phyloP scores from a whole-genome alignment of 2,329 filamentous ascomycete species.

The Colletotrichum tabaci region DNA sequence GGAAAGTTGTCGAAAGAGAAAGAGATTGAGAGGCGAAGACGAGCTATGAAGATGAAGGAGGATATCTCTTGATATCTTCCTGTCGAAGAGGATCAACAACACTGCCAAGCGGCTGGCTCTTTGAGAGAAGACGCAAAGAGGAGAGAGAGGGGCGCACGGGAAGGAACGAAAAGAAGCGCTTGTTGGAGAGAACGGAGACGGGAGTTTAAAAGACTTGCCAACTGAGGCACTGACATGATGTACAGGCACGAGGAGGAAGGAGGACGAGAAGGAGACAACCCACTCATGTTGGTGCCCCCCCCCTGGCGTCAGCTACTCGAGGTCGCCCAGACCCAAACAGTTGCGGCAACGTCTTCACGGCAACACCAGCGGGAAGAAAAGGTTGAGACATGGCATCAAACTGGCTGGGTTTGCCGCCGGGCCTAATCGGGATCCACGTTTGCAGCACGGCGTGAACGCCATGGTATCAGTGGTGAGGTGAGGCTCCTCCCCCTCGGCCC shows the following conservation, averaged over 20 bases:
- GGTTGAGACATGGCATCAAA: conserved; percentile 40
- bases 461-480: conserved; percentile 27
- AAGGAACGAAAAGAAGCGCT: conserved; percentile 5
- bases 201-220: conserved; percentile 40
- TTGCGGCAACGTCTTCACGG: conserved; percentile 21
- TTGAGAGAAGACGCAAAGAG: conserved; percentile 15
- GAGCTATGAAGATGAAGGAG: conserved; percentile 8
- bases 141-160: conserved; percentile 23
- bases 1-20: neutral
- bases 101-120: conserved; percentile 26
- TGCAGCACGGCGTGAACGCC: conserved; percentile 37
- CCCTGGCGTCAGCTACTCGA: conserved; percentile 34
- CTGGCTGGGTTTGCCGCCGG: conserved; percentile 19
- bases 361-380: conserved; percentile 26
- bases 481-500: conserved; percentile 16
- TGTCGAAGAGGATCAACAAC: conserved; percentile 26
- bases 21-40: neutral
- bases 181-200: conserved; percentile 28
- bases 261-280: conserved; percentile 39
- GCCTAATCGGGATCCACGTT: conserved; percentile 39
- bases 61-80: conserved; percentile 34
- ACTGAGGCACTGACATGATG: conserved; percentile 40
- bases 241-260: conserved; percentile 16
- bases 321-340: conserved; percentile 29
- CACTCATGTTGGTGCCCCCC: conserved; percentile 20